Evolutionary conservation across 495 filamentous ascomycete species (phyloP).

Genomic region (Pseudoneurospora amorphoporcata): DNA sequence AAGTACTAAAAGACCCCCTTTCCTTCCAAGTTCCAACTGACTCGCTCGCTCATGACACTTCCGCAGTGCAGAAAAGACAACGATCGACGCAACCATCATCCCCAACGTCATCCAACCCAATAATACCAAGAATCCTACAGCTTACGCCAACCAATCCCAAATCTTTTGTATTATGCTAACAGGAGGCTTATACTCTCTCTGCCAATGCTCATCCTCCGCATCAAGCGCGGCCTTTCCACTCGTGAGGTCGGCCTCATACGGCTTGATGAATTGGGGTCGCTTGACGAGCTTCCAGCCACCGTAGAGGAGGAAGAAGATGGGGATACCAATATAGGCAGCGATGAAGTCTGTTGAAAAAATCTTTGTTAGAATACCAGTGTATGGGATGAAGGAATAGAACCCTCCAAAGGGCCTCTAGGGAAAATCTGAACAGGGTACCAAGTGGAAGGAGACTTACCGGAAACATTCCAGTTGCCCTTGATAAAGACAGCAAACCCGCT

Average conservation of each 20-base stretch:
- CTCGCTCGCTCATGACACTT: not conserved
- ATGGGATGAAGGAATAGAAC: not conserved
- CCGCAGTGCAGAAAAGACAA: not conserved
- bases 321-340: conserved; percentile 54
- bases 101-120: not conserved
- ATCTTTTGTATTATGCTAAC: not conserved
- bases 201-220: conserved; percentile 8
- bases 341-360: conserved; percentile 32
- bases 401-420: not conserved
- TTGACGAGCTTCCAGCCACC: conserved; percentile 8
- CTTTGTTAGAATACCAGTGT: not conserved
- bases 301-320: conserved; percentile 47
- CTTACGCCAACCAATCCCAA: not conserved
- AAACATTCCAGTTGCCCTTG: conserved; percentile 32
- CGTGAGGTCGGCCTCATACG: conserved; percentile 1
- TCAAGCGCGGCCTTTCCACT: conserved; percentile 8
- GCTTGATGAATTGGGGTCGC: not conserved
- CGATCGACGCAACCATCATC: not conserved
- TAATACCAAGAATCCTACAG: not conserved
- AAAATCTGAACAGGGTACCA: conserved; percentile 22
- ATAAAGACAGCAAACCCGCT: conserved; percentile 58
- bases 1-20: not conserved
- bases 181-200: not conserved
- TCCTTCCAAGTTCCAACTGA: not conserved
- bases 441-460: not conserved